Evolutionary conservation across 2,329 filamentous ascomycete species (phyloP), one percentile per base, ranked within the genome.

Genomic region (Claviceps capensis): DNA sequence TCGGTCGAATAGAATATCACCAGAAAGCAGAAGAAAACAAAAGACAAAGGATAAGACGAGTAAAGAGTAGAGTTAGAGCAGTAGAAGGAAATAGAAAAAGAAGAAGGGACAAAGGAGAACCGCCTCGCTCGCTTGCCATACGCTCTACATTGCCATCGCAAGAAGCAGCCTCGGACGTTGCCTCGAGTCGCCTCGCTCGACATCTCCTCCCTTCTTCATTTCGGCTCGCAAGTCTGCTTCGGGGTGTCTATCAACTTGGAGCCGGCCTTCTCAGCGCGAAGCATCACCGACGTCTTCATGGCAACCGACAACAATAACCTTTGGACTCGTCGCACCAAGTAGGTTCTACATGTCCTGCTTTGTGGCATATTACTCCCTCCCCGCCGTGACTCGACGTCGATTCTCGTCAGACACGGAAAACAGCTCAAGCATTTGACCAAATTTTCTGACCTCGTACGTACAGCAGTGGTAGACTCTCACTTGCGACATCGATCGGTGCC

Each of bases 281-380:
- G 49, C 36, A 52, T 55, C 58, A 60, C 61, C 58, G 60, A 62
- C 52, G 65, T 66, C 69, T 71, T 67, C 66, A 81, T 82, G 78
- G 78, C 52, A 43, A 50, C 52, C 52, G 52, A 53, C 17, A 48
- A 80, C 69, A 57, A 51, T 41, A 58, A 76, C 66, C 71, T 81
- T 75, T 91, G 87, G 86, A 85, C 81, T 71, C 84, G 87, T 71
- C 85, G 87, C 71, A 85, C 83, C 71, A 89, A 88, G 86, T 90
- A 77, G 69, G 82, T 69, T 41, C 8, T 44, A 5, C 41, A 41
- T 16, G 45, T 42, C 50, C 36, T 34, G 16, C 43, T 42, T 38
- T 40, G 30, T 51, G 41, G 36, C 50, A 43, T 34, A 51, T 30
- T 4, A 3, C 19, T 22, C 34, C 50, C 8, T 11, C 5, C 5